Conservation (phyloP, 208 protist genomes). For the Entamoeba invadens region DNA sequence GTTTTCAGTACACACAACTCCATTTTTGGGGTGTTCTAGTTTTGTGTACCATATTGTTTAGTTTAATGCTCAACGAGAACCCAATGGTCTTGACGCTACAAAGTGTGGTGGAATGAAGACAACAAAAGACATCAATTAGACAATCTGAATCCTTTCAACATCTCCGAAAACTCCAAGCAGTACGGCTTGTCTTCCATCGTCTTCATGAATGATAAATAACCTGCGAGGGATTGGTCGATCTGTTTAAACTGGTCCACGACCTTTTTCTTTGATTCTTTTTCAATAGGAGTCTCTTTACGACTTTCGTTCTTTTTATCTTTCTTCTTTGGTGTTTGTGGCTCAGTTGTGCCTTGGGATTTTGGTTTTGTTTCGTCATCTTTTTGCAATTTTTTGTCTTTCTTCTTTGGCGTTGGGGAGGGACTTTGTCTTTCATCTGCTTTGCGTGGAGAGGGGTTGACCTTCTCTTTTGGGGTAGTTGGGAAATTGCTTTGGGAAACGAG, state of each 20-base stretch:
- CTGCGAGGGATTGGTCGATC: background rate
- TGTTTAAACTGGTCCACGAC: background rate
- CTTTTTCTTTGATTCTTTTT: background rate
- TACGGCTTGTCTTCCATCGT: background rate
- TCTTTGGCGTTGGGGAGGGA: background rate
- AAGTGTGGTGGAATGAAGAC: too few relatives aligned
- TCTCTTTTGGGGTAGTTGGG: background rate
- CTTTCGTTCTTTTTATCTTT: background rate
- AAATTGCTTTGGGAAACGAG: background rate
- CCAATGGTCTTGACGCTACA: too few relatives aligned
- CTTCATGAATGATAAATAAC: background rate
- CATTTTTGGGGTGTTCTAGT: too few relatives aligned
- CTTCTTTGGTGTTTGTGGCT: background rate
- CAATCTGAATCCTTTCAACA: background rate
- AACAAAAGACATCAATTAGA: too few relatives aligned
- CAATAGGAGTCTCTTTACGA: background rate
- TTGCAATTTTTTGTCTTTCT: background rate
- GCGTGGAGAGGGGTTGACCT: background rate
- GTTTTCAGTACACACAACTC: too few relatives aligned
- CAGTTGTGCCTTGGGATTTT: too few relatives aligned
- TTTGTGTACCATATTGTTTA: too few relatives aligned
- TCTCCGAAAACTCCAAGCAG: background rate
- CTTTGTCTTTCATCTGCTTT: background rate
- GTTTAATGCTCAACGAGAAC: too few relatives aligned
- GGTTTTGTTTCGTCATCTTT: background rate